These are phyloP conservation scores for Aureobasidium subglaciale DNA, from an alignment of 2,329 filamentous ascomycete genomes.

Conservation along the genomic window DNA sequence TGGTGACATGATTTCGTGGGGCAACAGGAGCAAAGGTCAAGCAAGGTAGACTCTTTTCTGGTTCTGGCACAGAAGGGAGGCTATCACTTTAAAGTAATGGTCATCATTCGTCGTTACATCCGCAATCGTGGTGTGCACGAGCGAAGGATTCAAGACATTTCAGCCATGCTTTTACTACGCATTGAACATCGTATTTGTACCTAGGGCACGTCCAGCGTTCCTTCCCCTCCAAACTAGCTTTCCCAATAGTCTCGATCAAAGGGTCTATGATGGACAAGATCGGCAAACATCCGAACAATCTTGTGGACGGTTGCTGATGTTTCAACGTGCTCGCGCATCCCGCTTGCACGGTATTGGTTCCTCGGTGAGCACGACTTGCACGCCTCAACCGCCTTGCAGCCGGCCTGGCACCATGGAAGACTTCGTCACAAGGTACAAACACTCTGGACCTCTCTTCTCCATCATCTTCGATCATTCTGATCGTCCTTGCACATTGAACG, in stretches of 20 bases:
- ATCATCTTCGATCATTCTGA: background rate
- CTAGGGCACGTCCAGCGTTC: background rate
- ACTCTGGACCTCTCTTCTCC: background rate
- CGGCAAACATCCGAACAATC: background rate
- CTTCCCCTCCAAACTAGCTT: background rate
- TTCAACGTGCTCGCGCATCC: background rate
- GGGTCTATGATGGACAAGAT: background rate
- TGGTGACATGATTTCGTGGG: background rate
- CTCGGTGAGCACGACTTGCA: background rate
- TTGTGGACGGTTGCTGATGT: background rate
- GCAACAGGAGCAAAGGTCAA: background rate
- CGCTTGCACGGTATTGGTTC: background rate
- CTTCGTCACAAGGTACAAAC: background rate
- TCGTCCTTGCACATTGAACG: background rate
- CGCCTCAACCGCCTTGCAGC: slow-evolving; percentile 2
- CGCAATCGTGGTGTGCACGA: background rate
- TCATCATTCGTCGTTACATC: background rate
- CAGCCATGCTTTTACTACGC: background rate
- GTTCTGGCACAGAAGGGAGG: too few species aligned
- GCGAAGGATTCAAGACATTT: background rate
- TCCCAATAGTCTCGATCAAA: background rate
- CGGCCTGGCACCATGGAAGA: background rate
- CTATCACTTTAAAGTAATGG: too few species aligned
- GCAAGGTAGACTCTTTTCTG: background rate
- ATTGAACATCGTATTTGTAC: background rate